phyloP scores from a whole-genome alignment of 108 stramenopile genomes.

The Chaetoceros tenuissimus region DNA sequence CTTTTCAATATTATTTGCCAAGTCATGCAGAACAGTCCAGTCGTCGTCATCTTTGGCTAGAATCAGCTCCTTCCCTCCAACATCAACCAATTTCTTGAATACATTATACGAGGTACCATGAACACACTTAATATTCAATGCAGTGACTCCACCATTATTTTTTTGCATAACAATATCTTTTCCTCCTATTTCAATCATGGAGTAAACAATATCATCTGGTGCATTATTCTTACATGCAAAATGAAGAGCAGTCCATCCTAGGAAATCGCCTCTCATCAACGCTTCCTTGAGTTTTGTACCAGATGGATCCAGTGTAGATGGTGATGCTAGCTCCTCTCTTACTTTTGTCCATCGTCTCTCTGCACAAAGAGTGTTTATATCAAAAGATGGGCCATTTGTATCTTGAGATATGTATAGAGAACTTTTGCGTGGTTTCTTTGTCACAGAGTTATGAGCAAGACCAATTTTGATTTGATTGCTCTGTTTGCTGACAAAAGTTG shows the following conservation, averaged over 20 bases:
- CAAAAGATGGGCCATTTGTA: no score
- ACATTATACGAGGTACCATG: neutral
- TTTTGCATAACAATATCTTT: neutral
- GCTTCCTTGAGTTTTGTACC: neutral
- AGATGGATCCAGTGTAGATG: neutral
- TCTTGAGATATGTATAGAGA: no score
- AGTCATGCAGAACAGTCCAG: neutral
- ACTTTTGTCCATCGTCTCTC: neutral
- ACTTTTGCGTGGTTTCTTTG: no score
- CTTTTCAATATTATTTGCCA: neutral
- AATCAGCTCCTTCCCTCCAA: neutral
- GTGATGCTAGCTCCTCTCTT: neutral
- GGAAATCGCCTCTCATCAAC: neutral
- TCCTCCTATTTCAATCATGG: neutral
- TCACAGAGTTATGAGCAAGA: no score
- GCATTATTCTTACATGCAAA: neutral
- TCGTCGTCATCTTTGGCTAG: neutral
- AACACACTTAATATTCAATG: neutral
- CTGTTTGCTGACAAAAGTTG: no score
- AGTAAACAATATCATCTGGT: neutral
- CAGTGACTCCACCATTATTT: neutral
- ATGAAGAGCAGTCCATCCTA: neutral
- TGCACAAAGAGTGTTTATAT: no score
- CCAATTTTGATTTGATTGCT: no score
- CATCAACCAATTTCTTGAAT: neutral